A percentile compares a stretch with the other conserved stretches of the same genome.
phyloP scores from a whole-genome alignment of 73 alveolate genomes.

The Uronychia setigera region DNA sequence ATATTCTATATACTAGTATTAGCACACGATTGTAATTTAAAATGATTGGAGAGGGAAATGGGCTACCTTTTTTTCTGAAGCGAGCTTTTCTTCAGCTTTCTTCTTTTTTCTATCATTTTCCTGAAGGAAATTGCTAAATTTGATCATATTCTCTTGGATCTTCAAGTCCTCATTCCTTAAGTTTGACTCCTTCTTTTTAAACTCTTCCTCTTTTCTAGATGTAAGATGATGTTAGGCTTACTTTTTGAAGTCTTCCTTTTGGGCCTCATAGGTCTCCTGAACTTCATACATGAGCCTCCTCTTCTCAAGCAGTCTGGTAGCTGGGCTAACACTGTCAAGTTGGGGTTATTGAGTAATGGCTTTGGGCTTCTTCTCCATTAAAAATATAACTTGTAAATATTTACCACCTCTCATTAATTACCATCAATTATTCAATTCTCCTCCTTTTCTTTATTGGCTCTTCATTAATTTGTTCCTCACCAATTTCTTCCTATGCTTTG shows the following conservation, averaged over 20 bases:
- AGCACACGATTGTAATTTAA: no score
- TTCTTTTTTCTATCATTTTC: constrained; percentile 85
- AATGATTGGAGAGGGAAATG: constrained; percentile 17
- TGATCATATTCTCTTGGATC: constrained; percentile 72
- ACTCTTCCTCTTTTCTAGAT: constrained; percentile 65
- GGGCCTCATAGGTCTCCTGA: constrained; percentile 74
- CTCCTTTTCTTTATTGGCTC: no score
- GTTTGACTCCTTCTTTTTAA: constrained; percentile 66
- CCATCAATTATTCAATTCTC: no score
- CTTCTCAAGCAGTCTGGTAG: constrained; percentile 81
- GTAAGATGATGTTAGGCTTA: no score
- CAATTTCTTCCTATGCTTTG: no score
- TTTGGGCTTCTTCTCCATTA: background rate
- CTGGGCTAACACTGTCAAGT: constrained; percentile 72
- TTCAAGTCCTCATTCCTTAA: constrained; percentile 72
- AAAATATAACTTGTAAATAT: no score
- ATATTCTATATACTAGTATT: no score
- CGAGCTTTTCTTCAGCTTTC: constrained; percentile 74
- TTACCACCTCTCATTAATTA: no score
- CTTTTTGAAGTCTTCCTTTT: constrained; percentile 70
- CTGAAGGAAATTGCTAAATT: constrained; percentile 78
- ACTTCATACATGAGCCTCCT: constrained; percentile 83
- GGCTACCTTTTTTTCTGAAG: constrained; percentile 70
- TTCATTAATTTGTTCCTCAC: no score
- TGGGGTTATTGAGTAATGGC: background rate